phyloP scores from a whole-genome alignment of 768 basidiomycete species.

The Lentinus tigrinus region DNA sequence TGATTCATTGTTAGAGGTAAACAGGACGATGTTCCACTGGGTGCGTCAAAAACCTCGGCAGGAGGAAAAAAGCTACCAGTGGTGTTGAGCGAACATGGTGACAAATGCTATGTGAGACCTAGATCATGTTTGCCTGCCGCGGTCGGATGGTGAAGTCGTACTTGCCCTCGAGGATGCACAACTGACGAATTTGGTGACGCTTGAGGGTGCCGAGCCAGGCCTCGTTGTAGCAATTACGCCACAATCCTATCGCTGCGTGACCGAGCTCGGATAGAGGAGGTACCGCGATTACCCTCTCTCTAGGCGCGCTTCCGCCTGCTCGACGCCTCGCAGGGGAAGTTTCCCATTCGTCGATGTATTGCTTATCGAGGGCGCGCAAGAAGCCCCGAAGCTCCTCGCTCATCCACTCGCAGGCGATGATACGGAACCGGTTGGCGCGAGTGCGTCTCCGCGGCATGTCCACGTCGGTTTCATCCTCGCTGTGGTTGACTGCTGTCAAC shows the following conservation, averaged over 20 bases:
- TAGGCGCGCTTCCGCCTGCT: background rate
- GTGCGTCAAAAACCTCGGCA: too few species aligned
- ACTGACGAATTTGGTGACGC: background rate
- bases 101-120: too few species aligned
- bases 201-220: background rate
- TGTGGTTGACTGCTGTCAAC: background rate
- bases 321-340: background rate
- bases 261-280: background rate
- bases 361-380: background rate
- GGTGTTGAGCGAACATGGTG: too few species aligned
- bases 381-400: background rate
- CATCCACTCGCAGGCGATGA: background rate
- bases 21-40: too few species aligned
- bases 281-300: background rate
- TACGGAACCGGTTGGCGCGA: background rate
- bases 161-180: background rate
- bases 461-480: background rate
- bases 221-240: background rate
- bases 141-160: background rate
- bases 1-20: too few species aligned
- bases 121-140: too few species aligned
- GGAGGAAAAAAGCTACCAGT: too few species aligned
- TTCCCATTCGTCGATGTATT: background rate
- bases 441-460: background rate
- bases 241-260: background rate